These are phyloP conservation scores for Microcyclosporella mali DNA, from an alignment of 2,329 filamentous ascomycete species.

Conservation along the genomic window DNA sequence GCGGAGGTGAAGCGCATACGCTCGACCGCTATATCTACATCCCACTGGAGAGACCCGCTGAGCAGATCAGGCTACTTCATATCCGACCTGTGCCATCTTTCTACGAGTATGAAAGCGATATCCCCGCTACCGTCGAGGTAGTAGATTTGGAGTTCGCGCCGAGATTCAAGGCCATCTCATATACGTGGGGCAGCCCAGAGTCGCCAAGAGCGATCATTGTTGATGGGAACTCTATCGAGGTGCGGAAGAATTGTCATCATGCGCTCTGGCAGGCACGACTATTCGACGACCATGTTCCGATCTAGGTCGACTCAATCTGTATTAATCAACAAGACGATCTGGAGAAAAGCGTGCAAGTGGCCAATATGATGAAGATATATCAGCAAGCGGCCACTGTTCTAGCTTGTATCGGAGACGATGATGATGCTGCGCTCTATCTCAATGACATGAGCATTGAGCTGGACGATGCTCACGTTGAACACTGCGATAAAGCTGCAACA, in stretches of 20 bases:
- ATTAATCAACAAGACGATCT: constrained; percentile 12
- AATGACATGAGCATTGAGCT: too few species aligned
- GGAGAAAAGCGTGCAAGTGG: constrained; percentile 12
- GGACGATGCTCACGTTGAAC: too few species aligned
- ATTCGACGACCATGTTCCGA: too few species aligned
- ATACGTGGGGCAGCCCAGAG: constrained; percentile 1
- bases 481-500: too few species aligned
- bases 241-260: constrained; percentile 1
- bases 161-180: constrained; percentile 1
- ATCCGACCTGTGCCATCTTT: background rate
- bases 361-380: constrained; percentile 12
- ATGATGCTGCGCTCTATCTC: too few species aligned
- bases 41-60: too few species aligned
- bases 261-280: background rate
- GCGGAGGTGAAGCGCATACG: too few species aligned
- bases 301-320: constrained; percentile 9
- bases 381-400: constrained; percentile 2
- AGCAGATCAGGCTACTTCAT: background rate
- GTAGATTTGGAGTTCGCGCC: background rate
- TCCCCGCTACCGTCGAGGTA: background rate
- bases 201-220: background rate
- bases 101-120: too few species aligned
- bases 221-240: background rate
- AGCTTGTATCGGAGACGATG: background rate
- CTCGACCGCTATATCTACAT: too few species aligned